Conservation (phyloP, 1,284 basidiomycete species). For the Melampsora americana region DNA sequence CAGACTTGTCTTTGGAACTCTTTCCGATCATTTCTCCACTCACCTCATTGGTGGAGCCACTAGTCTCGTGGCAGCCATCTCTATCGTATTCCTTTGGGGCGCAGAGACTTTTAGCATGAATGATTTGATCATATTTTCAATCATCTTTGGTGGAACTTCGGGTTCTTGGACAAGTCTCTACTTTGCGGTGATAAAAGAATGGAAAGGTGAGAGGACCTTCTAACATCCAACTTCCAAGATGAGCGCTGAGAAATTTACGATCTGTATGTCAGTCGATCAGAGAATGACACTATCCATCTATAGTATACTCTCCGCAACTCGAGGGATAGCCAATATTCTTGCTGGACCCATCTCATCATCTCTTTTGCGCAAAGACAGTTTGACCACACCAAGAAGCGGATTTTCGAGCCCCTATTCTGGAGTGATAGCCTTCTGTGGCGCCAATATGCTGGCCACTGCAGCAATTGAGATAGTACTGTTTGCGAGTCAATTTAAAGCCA, state of each 20-base stretch:
- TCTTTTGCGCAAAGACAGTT: conserved; percentile 39
- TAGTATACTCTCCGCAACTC: conserved; percentile 55
- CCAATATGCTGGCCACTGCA: neutral
- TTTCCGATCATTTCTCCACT: conserved; percentile 35
- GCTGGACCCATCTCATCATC: conserved; percentile 57
- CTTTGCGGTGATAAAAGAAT: conserved; percentile 10
- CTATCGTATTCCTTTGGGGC: conserved; percentile 37
- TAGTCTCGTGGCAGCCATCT: conserved; percentile 6
- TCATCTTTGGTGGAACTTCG: conserved; percentile 26
- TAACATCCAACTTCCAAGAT: neutral
- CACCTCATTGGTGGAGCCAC: conserved; percentile 27
- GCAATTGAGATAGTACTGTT: neutral
- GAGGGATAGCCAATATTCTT: conserved; percentile 57
- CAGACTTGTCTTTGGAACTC: conserved; percentile 15
- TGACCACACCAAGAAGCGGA: neutral
- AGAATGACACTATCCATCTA: conserved; percentile 53
- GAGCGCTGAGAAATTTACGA: neutral
- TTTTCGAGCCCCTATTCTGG: conserved; percentile 8
- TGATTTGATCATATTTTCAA: conserved; percentile 20
- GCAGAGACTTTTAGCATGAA: conserved; percentile 4
- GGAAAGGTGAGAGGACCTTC: neutral
- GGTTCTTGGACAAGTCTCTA: conserved; percentile 41
- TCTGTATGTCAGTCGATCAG: neutral
- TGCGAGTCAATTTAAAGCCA: too few species aligned
- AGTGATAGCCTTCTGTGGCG: conserved; percentile 1